Base-by-base conservation (phyloP, 495 filamentous ascomycete genomes). In the Xylaria cubensis region DNA sequence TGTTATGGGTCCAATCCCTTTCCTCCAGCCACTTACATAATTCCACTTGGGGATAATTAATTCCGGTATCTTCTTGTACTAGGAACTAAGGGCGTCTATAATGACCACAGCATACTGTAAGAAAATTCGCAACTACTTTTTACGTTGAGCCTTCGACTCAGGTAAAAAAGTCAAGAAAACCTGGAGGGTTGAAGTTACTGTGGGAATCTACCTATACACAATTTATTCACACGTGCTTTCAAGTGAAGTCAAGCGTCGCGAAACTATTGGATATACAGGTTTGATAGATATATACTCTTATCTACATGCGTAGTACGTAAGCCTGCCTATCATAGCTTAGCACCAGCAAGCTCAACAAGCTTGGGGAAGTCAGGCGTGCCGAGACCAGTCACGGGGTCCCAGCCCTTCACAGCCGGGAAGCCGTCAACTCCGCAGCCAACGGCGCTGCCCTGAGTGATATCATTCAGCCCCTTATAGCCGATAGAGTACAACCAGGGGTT, bases 401-500 rank as follows among this genome's bases (percentile, higher is more conserved):
- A 85, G 0, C 84, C 84, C 15, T 74, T 76, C 21, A 78, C 80
- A 5, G 84, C 84, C 12, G 78, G 79, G 65, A 78, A 78, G 19
- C 78, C 76, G 12, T 74, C 76, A 41, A 86, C 86, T 51, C 84
- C 84, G 73, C 92, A 94, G 1, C 92, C 92, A 0, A 81, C 84
- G 46, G 87, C 89, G 6, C 86, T 86, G 0, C 91, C 91, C 13
- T 75, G 63, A 4, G 83, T 84, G 61, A 95, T 88, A 73, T 95
- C 92, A 17, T 86, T 92, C 64, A 94, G 81, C 0, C 83, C 90
- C 12, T 79, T 69, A 53, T 80, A 79, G 13, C 85, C 90, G 7
- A 73, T 79, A 12, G 81, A 81, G 80, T 94, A 94, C 36, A 94
- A 74, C 90, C 90, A 92, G 0, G 92, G 92, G 77, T 95, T 94